phyloP scores from a whole-genome alignment of 2,329 filamentous ascomycete species.

The Hypoxylon sp. region DNA sequence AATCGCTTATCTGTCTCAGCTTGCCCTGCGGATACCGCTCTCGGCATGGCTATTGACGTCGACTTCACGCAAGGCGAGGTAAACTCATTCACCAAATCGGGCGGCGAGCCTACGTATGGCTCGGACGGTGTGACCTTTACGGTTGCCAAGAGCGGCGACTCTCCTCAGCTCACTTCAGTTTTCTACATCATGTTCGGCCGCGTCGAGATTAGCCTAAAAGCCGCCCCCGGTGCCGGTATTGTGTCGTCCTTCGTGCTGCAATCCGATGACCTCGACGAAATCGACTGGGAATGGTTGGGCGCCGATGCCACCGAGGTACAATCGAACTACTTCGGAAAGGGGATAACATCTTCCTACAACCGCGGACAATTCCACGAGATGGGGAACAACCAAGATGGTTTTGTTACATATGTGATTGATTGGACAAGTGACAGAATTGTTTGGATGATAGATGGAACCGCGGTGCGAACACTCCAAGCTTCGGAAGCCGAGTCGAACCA shows the following conservation, averaged over 20 bases:
- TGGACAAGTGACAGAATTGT: conserved; percentile 90
- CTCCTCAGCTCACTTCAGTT: conserved; percentile 86
- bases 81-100: conserved; percentile 79
- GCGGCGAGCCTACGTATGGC: conserved; percentile 79
- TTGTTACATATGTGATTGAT: conserved; percentile 90
- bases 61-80: conserved; percentile 86
- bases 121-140: conserved; percentile 85
- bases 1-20: conserved; percentile 57
- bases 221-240: conserved; percentile 89
- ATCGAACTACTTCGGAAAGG: conserved; percentile 97
- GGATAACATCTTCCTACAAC: conserved; percentile 86
- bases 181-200: conserved; percentile 99
- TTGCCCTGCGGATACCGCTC: conserved; percentile 83
- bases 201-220: conserved; percentile 87
- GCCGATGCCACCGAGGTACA: conserved; percentile 84
- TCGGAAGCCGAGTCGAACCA: conserved; percentile 78
- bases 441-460: conserved; percentile 85
- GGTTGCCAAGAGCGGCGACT: conserved; percentile 81
- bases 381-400: conserved; percentile 78
- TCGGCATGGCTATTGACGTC: conserved; percentile 85
- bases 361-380: conserved; percentile 85
- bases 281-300: conserved; percentile 97
- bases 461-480: conserved; percentile 81
- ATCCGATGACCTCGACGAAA: conserved; percentile 94
- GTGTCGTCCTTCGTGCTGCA: conserved; percentile 93